Evolutionary conservation across 106 monocot genomes (phyloP).

Genomic region (Phalaenopsis aphrodite): DNA sequence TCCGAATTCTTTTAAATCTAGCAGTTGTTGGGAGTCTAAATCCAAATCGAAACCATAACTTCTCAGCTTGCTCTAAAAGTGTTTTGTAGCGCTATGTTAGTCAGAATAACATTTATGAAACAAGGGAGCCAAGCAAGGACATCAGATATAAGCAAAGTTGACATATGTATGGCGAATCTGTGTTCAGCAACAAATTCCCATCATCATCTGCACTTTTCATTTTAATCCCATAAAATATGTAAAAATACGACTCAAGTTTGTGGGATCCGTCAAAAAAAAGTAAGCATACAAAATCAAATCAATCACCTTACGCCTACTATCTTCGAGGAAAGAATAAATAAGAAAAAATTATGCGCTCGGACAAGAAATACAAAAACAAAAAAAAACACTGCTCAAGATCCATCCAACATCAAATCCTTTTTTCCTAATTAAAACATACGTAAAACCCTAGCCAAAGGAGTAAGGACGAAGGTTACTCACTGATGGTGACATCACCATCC

Average conservation of each 20-base stretch:
- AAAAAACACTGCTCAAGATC: not conserved
- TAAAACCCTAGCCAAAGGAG: not conserved
- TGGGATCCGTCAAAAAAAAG: not conserved
- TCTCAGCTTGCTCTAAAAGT: too few species aligned
- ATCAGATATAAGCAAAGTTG: not conserved
- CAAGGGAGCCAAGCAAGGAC: not conserved
- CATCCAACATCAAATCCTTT: not conserved
- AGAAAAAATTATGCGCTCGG: not conserved
- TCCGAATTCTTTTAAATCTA: too few species aligned
- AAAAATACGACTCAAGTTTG: not conserved
- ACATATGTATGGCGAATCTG: not conserved
- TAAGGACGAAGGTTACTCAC: slow-evolving; percentile 21
- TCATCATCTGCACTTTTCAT: not conserved
- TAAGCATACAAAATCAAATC: not conserved
- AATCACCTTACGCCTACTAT: not conserved
- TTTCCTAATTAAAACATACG: not conserved
- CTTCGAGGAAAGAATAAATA: not conserved
- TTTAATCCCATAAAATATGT: not conserved
- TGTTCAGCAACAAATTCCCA: not conserved
- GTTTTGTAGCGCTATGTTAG: not conserved
- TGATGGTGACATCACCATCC: slow-evolving; percentile 94
- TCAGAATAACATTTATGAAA: not conserved
- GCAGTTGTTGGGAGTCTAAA: not conserved
- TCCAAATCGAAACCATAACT: not conserved
- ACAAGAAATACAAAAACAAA: not conserved